Evolutionary conservation across 176 grass and related monocot species (phyloP).

Genomic region (Musa acuminata): DNA sequence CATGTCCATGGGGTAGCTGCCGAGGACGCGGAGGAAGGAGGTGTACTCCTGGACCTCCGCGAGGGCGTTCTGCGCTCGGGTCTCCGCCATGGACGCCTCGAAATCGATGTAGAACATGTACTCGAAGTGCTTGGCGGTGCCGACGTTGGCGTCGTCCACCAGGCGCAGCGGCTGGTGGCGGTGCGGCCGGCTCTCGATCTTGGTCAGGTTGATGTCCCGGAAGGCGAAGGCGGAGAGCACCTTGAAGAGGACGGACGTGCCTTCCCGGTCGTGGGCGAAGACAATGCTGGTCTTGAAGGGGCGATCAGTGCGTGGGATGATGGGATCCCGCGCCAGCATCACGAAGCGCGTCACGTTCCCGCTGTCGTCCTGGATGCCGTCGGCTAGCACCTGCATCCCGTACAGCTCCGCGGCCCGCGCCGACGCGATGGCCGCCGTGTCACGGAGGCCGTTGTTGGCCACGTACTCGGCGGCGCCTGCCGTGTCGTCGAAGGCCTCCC

Average conservation of each 20-base stretch:
- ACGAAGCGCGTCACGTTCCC: conserved; percentile 84
- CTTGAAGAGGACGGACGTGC: not conserved
- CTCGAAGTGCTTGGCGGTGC: conserved; percentile 89
- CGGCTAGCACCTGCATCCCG: conserved; percentile 62
- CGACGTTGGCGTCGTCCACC: conserved; percentile 79
- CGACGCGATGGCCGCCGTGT: conserved; percentile 87
- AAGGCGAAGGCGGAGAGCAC: too few species aligned
- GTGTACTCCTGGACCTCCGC: conserved; percentile 86
- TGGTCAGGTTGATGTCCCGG: not conserved
- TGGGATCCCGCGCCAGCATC: conserved; percentile 31
- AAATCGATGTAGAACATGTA: conserved; percentile 94
- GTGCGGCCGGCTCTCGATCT: conserved; percentile 46
- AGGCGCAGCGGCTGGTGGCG: conserved; percentile 67
- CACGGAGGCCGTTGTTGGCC: conserved; percentile 52
- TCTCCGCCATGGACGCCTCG: conserved; percentile 81
- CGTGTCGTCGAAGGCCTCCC: conserved; percentile 93
- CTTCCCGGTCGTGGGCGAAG: not conserved
- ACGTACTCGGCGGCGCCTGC: conserved; percentile 20
- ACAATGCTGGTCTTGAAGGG: conserved; percentile 91
- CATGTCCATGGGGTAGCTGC: conserved; percentile 94
- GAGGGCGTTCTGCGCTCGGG: conserved; percentile 72
- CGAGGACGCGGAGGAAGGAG: conserved; percentile 69
- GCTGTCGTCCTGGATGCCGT: conserved; percentile 84
- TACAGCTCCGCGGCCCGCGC: conserved; percentile 80
- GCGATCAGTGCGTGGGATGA: conserved; percentile 70